Conservation (phyloP, 495 filamentous ascomycete genomes). For the Letharia columbiana region DNA sequence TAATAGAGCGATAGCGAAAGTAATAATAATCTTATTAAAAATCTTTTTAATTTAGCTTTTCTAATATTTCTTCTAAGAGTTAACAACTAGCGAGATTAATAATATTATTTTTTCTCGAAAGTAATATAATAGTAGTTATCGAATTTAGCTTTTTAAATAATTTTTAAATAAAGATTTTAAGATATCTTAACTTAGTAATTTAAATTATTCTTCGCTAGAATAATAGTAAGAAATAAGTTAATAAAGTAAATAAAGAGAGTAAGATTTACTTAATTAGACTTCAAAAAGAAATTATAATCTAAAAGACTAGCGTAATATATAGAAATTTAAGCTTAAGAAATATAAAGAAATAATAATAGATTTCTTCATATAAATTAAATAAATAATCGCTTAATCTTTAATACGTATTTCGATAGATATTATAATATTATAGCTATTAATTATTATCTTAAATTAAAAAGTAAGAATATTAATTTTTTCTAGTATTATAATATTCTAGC, state of each 20-base stretch:
- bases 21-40: background rate
- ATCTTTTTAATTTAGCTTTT: conserved; percentile 6
- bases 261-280: background rate
- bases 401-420: conserved; percentile 1
- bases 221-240: background rate
- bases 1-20: background rate
- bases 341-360: background rate
- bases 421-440: conserved; percentile 3
- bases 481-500: too few relatives aligned
- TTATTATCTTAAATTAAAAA: too few relatives aligned
- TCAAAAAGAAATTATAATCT: background rate
- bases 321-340: background rate
- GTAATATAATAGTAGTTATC: conserved; percentile 7
- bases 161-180: background rate
- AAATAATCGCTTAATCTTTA: background rate
- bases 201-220: background rate
- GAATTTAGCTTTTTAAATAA: background rate
- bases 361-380: background rate
- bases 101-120: background rate
- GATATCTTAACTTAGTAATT: background rate
- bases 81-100: background rate
- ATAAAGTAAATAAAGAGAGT: background rate
- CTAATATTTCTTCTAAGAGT: conserved; percentile 4
- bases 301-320: background rate
- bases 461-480: too few relatives aligned